These are phyloP conservation scores for Withania somnifera DNA, from an alignment of 305 asterid genomes.

Conservation along the genomic window DNA sequence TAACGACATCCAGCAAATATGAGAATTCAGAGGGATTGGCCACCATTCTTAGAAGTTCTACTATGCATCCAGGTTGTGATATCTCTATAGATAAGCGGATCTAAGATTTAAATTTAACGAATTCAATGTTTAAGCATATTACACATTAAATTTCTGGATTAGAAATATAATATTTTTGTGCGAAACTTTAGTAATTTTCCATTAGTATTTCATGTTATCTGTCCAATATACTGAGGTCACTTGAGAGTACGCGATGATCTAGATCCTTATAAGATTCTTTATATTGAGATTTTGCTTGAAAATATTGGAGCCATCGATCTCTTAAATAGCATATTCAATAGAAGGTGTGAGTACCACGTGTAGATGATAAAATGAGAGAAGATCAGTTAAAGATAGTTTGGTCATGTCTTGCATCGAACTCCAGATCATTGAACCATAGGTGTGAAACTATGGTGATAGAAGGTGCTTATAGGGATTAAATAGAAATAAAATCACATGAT, in stretches of 20 bases:
- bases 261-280: background rate
- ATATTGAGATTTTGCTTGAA: background rate
- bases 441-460: background rate
- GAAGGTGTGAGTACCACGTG: no score
- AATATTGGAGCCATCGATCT: background rate
- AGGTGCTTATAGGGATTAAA: background rate
- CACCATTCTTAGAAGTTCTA: constrained; percentile 43
- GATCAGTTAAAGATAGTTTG: background rate
- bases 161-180: background rate
- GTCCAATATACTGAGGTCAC: background rate
- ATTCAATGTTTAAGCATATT: background rate
- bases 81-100: background rate
- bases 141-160: background rate
- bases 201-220: background rate
- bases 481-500: background rate
- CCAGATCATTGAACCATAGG: background rate
- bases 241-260: background rate
- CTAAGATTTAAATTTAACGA: background rate
- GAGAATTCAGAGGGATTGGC: constrained; percentile 33
- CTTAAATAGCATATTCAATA: background rate
- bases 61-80: constrained; percentile 32
- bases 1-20: constrained; percentile 18
- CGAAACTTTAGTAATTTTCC: background rate
- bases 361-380: no score
- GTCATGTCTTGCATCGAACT: background rate